Base-by-base conservation (phyloP, 192 early-diverging fungal species). In the Podochytrium sp. region DNA sequence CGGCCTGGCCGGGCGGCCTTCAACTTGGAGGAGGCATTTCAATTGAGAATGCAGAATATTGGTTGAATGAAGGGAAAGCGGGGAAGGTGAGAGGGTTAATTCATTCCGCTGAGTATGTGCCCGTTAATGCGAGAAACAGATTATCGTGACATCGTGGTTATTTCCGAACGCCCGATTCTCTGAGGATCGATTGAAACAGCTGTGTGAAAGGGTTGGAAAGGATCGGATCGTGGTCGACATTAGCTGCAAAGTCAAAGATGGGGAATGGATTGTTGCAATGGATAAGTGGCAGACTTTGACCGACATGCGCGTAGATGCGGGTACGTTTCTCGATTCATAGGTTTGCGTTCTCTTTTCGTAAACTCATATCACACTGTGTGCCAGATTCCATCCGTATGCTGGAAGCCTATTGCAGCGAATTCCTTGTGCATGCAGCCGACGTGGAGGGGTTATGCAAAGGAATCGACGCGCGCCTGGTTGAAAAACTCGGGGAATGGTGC, bases 211-310 rank as follows among this genome's bases (percentile, higher is more conserved):
- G 10, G 81, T 96, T 23, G 92, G 92, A 25, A 91, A 84, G 66
- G 89, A 93, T 23, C 76, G 78, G 34, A 68, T 96, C 3, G 92
- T 96, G 2, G 88, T 96, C 14, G 94, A 96, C 81, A 79, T 95
- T 12, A 95, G 95, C 79, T 97, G 96, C 77, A 82, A 93, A 42
- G 80, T 86, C 20, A 58, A 75, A 12, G 90, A 78, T 5, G 80
- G 80, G 56, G 86, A 89, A 42, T 99, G 96, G 97, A 78, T 94
- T 2, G 95, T 99, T 16, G 96, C 97, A 2, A 99, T 97, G 95
- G 88, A 99, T 78, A 93, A 96, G 73, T 99, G 97, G 97, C 96
- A 98, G 79, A 96, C 92, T 1, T 83, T 93, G 64, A 98, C 97
- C 7, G 93, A 97, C 70, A 93, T 91, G 88, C 81, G 80, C 37